These are phyloP conservation scores for Tubosaeta sp. DNA, from an alignment of 768 basidiomycete species.

Conservation along the genomic window DNA sequence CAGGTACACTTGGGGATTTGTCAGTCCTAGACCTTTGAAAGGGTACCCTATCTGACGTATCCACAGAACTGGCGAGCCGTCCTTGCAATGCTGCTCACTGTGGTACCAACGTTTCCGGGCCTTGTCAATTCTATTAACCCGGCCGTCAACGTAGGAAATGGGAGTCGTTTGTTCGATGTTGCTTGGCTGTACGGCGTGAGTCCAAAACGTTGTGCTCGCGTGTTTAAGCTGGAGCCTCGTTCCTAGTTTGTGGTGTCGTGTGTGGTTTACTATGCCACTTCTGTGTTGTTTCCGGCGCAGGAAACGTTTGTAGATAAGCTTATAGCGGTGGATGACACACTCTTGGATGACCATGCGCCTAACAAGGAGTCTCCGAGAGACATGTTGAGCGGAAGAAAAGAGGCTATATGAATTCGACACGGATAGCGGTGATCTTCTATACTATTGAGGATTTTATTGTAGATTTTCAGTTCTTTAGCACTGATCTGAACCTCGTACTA, in stretches of 20 bases:
- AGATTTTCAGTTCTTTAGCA: too few relatives aligned
- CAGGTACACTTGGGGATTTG: constrained; percentile 70
- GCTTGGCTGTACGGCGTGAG: constrained; percentile 74
- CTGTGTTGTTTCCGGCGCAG: constrained; percentile 27
- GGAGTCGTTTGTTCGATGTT: constrained; percentile 57
- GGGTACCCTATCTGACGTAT: neutral
- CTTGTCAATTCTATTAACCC: constrained; percentile 71
- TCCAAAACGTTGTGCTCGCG: neutral
- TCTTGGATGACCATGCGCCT: neutral
- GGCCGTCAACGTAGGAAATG: constrained; percentile 58
- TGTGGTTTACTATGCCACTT: constrained; percentile 30
- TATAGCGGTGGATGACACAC: constrained; percentile 25
- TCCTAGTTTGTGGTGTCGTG: constrained; percentile 25
- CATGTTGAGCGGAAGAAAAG: neutral
- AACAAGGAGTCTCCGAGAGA: neutral
- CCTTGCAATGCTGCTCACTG: constrained; percentile 58
- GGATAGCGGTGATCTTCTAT: too few relatives aligned
- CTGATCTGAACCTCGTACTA: too few relatives aligned
- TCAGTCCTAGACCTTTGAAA: constrained; percentile 25
- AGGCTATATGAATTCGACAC: neutral
- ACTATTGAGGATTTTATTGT: neutral
- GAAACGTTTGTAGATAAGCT: constrained; percentile 27
- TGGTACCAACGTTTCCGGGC: constrained; percentile 72
- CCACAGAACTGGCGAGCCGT: constrained; percentile 78
- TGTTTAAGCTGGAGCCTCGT: neutral